Conservation (phyloP, 768 basidiomycete genomes). For the Tulasnella sp. region DNA sequence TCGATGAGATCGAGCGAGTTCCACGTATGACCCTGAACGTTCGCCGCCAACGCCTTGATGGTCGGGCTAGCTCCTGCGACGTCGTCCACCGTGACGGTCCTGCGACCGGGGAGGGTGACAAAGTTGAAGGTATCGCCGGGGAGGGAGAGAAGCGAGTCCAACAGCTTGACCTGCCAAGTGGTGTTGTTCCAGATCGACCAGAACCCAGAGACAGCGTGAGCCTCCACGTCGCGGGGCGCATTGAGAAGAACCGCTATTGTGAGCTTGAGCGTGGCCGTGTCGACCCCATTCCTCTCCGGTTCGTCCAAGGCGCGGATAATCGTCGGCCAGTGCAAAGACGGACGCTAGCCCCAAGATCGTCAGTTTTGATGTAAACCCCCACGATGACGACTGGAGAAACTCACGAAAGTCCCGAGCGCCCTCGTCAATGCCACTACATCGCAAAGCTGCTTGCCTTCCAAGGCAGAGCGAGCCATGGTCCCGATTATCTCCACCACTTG, state of each 20-base stretch:
- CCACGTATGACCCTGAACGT: slow-evolving; percentile 89
- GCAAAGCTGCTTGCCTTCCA: slow-evolving; percentile 60
- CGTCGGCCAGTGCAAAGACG: slow-evolving; percentile 62
- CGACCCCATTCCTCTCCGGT: slow-evolving; percentile 70
- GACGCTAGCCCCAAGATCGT: slow-evolving; percentile 35
- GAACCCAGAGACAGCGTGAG: slow-evolving; percentile 73
- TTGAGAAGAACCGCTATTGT: slow-evolving; percentile 80
- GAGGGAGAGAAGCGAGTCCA: slow-evolving; percentile 80
- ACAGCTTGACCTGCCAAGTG: slow-evolving; percentile 70
- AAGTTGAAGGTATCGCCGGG: slow-evolving; percentile 90
- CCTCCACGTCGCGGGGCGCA: slow-evolving; percentile 61
- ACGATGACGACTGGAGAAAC: slow-evolving; percentile 22
- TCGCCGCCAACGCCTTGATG: slow-evolving; percentile 83
- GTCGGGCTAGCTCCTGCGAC: slow-evolving; percentile 74
- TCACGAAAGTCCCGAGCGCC: slow-evolving; percentile 61
- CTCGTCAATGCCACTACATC: slow-evolving; percentile 66
- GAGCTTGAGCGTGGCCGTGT: slow-evolving; percentile 80
- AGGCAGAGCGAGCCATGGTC: slow-evolving; percentile 51
- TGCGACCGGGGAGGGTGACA: slow-evolving; percentile 69
- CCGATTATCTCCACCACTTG: slow-evolving; percentile 64
- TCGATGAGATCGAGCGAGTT: slow-evolving; percentile 87
- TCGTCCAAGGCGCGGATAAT: slow-evolving; percentile 82
- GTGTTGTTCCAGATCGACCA: slow-evolving; percentile 82
- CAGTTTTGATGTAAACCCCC: slow-evolving; percentile 12
- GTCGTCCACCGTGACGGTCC: slow-evolving; percentile 82